Base-by-base conservation (phyloP, 1,139 yeast genomes). In the Candida sanyaensis region DNA sequence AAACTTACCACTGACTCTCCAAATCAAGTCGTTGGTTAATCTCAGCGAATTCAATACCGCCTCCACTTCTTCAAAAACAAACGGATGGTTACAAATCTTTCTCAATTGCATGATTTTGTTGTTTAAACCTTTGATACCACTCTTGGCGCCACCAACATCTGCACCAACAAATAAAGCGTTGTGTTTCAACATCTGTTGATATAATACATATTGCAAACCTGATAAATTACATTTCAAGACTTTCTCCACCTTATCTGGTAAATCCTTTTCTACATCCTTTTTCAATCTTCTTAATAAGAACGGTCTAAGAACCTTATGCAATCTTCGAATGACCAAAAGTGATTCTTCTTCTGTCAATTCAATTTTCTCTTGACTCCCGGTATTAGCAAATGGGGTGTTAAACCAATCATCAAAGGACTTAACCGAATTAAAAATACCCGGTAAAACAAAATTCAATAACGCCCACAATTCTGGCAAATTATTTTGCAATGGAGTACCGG, bases 1-100 rank as follows among this genome's bases (percentile, higher is more conserved):
- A 63, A 88, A 86, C 63, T 88, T 88, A 57, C 96, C 96, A 8
- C 85, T 80, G 40, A 75, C 80, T 68, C 90, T 77, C 93, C 93
- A 87, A 51, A 87, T 85, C 50, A 78, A 71, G 55, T 84, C 87
- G 58, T 86, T 85, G 1, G 90, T 86, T 93, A 53, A 26, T 8
- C 28, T 45, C 28, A 26, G 28, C 4, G 28, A 26, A 26, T 55
- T 79, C 82, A 48, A 76, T 76, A 0, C 79, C 69, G 84, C 82
- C 69, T 93, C 99, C 42, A 93, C 96, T 57, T 91, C 98, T 63
- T 89, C 97, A 67, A 89, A 93, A 12, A 93, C 98, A 72, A 87
- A 93, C 1, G 99, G 99, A 73, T 93, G 99, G 65, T 93, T 93
- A 73, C 98, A 93, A 57, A 93, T 91, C 67, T 93, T 93, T 60